Percentiles rank a stretch among this genome's conserved stretches.
Evolutionary conservation across 2,329 filamentous ascomycete species (phyloP).

Genomic region (Penicillium janthinellum): DNA sequence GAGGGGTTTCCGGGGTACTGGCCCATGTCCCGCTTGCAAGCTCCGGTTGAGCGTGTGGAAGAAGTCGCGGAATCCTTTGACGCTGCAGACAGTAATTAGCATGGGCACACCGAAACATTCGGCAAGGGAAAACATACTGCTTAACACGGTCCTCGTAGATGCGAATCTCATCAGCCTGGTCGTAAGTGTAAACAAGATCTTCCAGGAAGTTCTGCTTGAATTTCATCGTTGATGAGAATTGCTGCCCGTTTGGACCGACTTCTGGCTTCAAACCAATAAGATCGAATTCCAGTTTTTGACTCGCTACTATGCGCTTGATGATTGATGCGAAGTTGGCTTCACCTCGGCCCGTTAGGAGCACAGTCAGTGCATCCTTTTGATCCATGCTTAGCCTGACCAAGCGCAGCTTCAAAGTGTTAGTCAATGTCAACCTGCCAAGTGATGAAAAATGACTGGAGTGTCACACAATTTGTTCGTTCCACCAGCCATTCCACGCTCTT

Average conservation of each 20-base stretch:
- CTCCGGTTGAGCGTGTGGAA: slow-evolving; percentile 74
- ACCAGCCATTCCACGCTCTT: slow-evolving; percentile 87
- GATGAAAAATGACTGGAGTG: slow-evolving; percentile 1
- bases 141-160: slow-evolving; percentile 66
- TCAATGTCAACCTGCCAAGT: slow-evolving; percentile 7
- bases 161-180: slow-evolving; percentile 75
- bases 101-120: slow-evolving; percentile 15
- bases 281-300: slow-evolving; percentile 82
- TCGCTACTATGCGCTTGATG: slow-evolving; percentile 76
- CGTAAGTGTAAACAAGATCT: slow-evolving; percentile 83
- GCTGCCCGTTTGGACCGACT: slow-evolving; percentile 76
- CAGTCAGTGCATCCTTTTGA: slow-evolving; percentile 80
- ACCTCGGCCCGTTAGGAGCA: slow-evolving; percentile 83
- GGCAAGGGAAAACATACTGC: slow-evolving; percentile 47
- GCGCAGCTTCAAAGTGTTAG: slow-evolving; percentile 52
- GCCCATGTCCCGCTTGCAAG: slow-evolving; percentile 45
- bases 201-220: slow-evolving; percentile 89
- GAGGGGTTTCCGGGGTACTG: slow-evolving; percentile 65
- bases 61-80: slow-evolving; percentile 82
- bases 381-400: slow-evolving; percentile 78
- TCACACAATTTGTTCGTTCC: slow-evolving; percentile 86
- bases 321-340: slow-evolving; percentile 77
- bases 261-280: slow-evolving; percentile 85
- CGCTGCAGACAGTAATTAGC: slow-evolving; percentile 44
- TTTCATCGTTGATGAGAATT: slow-evolving; percentile 78